Base-by-base conservation (phyloP, 2,329 filamentous ascomycete genomes). In the Talaromyces sp. region DNA sequence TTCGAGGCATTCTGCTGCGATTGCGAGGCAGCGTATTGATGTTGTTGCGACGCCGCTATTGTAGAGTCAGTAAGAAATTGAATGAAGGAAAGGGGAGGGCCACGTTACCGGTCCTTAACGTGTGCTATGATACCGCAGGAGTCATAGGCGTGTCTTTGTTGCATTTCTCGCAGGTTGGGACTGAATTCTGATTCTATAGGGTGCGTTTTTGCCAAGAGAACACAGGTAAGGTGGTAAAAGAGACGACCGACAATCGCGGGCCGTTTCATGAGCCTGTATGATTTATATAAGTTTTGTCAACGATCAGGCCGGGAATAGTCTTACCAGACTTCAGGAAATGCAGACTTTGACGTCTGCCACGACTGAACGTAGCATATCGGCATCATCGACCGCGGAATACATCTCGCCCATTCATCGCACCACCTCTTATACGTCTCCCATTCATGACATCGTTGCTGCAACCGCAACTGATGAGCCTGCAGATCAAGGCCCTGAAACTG, bases 81-180 rank as follows among this genome's bases (percentile, higher is more conserved):
- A 28, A 28, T 8, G 50, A 7, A 7, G n/a, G 3, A 1, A 6
- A 14, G 46, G 4, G 2, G 5, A 8, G 7, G 21, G 35, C n/a
- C 5, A 5, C 77, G 68, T 72, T n/a, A 84, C 81, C 86, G 83
- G 72, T 96, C 92, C 69, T 92, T 90, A 58, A 89, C 87, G 72
- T 96, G 92, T 2, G 91, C 90, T 25, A 91, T 87, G 65, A 98
- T 96, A 14, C 93, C 93, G 72, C 93, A 97, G 25, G 96, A 88
- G 72, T 93, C 88, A 67, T 90, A 88, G 0, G 92, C 89, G 71
- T 97, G 91, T 65, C 86, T 85, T 56, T 88, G 81, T 68, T 90
- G 87, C 70, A 90, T 83, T 4, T 83, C 81, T 54, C 84, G 84
- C 85, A 93, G 91, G 64, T 92, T 88, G 3, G 85, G 80, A 2